Evolutionary conservation across 1,284 basidiomycete genomes (phyloP), one percentile per base, ranked within the genome.

Genomic region (Volvariella volvacea): DNA sequence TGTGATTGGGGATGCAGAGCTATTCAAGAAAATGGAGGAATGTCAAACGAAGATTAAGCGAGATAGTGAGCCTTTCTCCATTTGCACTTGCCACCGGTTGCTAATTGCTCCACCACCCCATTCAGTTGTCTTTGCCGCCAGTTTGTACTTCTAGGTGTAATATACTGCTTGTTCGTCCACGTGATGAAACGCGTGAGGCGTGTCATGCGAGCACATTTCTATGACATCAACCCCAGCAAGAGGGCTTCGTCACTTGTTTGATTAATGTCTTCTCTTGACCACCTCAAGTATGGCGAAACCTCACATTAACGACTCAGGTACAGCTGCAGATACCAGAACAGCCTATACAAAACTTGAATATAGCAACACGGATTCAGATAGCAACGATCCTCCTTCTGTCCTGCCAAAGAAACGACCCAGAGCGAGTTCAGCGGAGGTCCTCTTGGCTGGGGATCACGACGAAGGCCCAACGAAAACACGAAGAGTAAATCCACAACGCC

Each of bases 11-110:
- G 96, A 99, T 62, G 84, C 88, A 10, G 92, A 91, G 45, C 65
- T 99, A 42, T 95, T 94, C 73, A 87, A 89, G 61, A 99, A 99
- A 67, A 98, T 99, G 92, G 95, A 98, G 60, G 88, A 88, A 54
- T 87, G 90, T 1, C 94, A 97, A 60, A 78, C 83, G 16, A 86
- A 89, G 60, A 97, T 99, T 57, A 93, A 93, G 64, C 73, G 93
- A 59, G 93, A 97, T 62, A 93, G 90, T 92, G 63, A 76, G 88
- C 74, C 30, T 25, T 38, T 25, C 40, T 32, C 39, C 42, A 34
- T 47, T 44, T 25, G 34, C 17, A 28, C 20, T 33, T 22, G 22
- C 4, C 25, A 4, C 31, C 28, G 22, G 42, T 45, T 49, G 44
- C 54, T 50, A 38, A 33, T 19, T 34, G 22, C 25, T 28, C 6